Conservation (phyloP, 768 basidiomycete genomes). For the Auricularia heimuer region DNA sequence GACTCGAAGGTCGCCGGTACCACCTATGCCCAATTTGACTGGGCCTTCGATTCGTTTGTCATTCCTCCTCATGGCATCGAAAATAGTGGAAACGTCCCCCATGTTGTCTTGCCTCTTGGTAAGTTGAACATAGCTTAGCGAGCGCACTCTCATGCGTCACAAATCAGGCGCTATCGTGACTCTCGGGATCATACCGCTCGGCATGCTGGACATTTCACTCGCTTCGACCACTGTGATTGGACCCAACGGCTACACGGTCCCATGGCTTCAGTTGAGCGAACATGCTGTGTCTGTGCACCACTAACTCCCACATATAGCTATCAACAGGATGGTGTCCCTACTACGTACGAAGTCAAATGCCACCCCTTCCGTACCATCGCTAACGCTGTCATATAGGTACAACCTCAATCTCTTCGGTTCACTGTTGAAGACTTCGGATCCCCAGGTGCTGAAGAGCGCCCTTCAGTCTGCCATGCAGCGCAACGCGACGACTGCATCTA, state of each 20-base stretch:
- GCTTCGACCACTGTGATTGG: slow-evolving; percentile 12
- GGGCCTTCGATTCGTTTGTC: slow-evolving; percentile 43
- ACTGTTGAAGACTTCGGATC: not conserved
- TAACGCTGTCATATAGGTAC: not conserved
- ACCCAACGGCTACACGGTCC: slow-evolving; percentile 50
- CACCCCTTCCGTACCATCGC: too few species aligned
- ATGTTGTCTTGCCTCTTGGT: slow-evolving; percentile 45
- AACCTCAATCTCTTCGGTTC: not conserved
- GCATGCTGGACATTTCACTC: slow-evolving; percentile 37
- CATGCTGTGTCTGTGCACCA: too few species aligned
- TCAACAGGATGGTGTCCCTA: too few species aligned
- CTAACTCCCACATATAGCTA: too few species aligned
- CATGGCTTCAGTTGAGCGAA: slow-evolving; percentile 55
- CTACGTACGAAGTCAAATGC: too few species aligned
- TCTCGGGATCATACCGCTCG: slow-evolving; percentile 46
- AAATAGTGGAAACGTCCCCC: slow-evolving; percentile 47
- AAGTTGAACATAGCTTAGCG: not conserved
- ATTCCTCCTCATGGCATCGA: slow-evolving; percentile 48
- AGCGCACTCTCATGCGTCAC: not conserved
- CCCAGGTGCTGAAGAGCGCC: not conserved
- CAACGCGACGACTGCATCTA: not conserved
- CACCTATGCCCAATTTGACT: slow-evolving; percentile 49
- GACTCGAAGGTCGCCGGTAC: slow-evolving; percentile 42
- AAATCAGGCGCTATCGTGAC: slow-evolving; percentile 39
- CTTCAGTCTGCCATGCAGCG: not conserved